Base-by-base conservation (phyloP, 306 rosid genomes). In the Boehmeria nivea region DNA sequence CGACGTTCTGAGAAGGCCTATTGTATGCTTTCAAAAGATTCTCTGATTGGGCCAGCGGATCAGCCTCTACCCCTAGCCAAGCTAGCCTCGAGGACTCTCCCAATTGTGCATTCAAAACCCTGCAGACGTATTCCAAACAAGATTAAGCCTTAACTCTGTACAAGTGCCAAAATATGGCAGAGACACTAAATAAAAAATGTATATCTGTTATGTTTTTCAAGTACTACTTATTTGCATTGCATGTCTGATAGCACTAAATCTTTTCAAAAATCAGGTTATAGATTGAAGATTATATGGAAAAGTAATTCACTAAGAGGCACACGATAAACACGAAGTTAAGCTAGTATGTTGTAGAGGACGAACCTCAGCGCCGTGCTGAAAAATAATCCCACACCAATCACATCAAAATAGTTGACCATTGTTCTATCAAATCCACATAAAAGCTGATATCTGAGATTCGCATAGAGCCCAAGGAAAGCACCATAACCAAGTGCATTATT, bases 21-120 rank as follows among this genome's bases (percentile, higher is more conserved):
- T 40, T 85, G 80, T 93, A 93, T 14, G 66, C 96, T 78, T 79
- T 81, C 86, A 85, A 68, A 51, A 85, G 81, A 26, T 74, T 74
- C 57, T 86, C 94, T 8, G 99, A 83, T 18, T 81, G 83, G 72
- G 77, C 87, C 66, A 93, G 65, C 26, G 96, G 94, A 71, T 93
- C 94, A 18, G 85, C 96, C 87, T 93, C 99, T 28, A 93, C 80
- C 17, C 99, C 96, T 31, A 93, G 89, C 99, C 99, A 93, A 26
- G 89, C 96, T 52, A 87, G 74, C 78, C 94, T 75, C 11, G 96
- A 93, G 57, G 89, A 67, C 77, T 93, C 99, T 55, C 99, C 99
- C 55, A 87, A 51, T 62, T 82, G 99, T 51, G 81, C 82, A 50
- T 93, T 93, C 82, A 93, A 17, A 18, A 74, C 50, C 86, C 99